phyloP scores from a whole-genome alignment of 345 rosid species.

The Cochlearia excelsa region DNA sequence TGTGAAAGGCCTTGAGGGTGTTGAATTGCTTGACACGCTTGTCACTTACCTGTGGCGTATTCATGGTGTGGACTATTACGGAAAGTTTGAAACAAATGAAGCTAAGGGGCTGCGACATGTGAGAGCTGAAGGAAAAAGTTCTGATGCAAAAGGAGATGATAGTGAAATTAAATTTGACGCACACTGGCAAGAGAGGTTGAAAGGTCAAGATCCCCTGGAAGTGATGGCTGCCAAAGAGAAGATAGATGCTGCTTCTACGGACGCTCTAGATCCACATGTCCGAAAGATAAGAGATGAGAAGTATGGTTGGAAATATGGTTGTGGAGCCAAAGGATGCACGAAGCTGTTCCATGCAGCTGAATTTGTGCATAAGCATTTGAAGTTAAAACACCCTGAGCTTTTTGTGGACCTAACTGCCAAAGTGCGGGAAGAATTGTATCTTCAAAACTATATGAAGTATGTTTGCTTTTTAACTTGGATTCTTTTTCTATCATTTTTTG shows the following conservation, averaged over 20 bases:
- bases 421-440: slow-evolving; percentile 94
- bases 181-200: slow-evolving; percentile 86
- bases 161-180: slow-evolving; percentile 78
- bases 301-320: slow-evolving; percentile 99
- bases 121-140: slow-evolving; percentile 72
- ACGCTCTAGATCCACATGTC: slow-evolving; percentile 83
- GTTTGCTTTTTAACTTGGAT: slow-evolving; percentile 24
- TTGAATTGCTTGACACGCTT: slow-evolving; percentile 87
- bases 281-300: slow-evolving; percentile 99
- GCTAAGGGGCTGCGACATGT: slow-evolving; percentile 89
- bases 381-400: slow-evolving; percentile 88
- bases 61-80: slow-evolving; percentile 93
- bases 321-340: slow-evolving; percentile 99
- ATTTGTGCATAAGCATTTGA: slow-evolving; percentile 98
- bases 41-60: slow-evolving; percentile 94
- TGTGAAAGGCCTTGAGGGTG: slow-evolving; percentile 97
- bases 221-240: slow-evolving; percentile 92
- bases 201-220: slow-evolving; percentile 88
- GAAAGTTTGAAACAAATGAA: slow-evolving; percentile 78
- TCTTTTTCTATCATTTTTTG: slow-evolving; percentile 11
- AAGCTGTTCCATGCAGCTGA: slow-evolving; percentile 99
- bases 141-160: slow-evolving; percentile 61
- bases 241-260: slow-evolving; percentile 82
- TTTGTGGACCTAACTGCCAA: slow-evolving; percentile 74
- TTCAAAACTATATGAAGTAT: slow-evolving; percentile 95